Percentiles rank a stretch among this genome's conserved stretches.
These are phyloP conservation scores for Besnoitia besnoiti DNA, from an alignment of 169 alveolate genomes.

Conservation along the genomic window DNA sequence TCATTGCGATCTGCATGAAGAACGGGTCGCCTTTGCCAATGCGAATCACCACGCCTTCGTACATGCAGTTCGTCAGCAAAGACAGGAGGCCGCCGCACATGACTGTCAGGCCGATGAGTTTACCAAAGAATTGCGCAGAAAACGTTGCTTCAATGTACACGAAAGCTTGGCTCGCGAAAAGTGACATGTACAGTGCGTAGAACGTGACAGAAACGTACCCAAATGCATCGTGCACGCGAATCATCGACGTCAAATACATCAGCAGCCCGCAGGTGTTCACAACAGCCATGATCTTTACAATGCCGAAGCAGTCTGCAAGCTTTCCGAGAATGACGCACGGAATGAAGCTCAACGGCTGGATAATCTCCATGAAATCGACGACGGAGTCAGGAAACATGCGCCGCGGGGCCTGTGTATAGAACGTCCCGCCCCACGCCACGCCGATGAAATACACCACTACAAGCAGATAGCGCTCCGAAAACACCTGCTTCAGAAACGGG, in stretches of 20 bases:
- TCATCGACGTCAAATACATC: slow-evolving; percentile 68
- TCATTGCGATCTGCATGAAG: not conserved
- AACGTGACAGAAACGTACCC: slow-evolving; percentile 69
- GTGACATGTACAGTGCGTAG: slow-evolving; percentile 70
- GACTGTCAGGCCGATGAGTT: slow-evolving; percentile 71
- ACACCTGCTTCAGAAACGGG: not conserved
- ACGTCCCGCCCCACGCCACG: slow-evolving; percentile 24
- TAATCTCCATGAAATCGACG: not conserved
- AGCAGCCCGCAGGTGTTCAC: slow-evolving; percentile 69
- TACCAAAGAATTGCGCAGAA: slow-evolving; percentile 73
- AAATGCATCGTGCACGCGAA: slow-evolving; percentile 13
- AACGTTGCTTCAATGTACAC: slow-evolving; percentile 70
- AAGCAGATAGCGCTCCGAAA: slow-evolving; percentile 15
- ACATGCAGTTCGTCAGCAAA: slow-evolving; percentile 65
- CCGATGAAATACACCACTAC: slow-evolving; percentile 27
- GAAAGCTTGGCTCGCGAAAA: slow-evolving; percentile 74
- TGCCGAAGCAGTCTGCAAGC: slow-evolving; percentile 51
- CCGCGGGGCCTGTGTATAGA: slow-evolving; percentile 41
- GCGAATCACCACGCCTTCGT: not conserved
- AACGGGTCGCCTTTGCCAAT: not conserved
- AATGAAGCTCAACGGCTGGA: slow-evolving; percentile 1
- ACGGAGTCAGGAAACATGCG: not conserved
- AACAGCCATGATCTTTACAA: slow-evolving; percentile 42
- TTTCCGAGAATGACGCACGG: slow-evolving; percentile 41
- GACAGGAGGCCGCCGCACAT: slow-evolving; percentile 74